Base-by-base conservation (phyloP, 2,329 filamentous ascomycete genomes). In the Pyricularia sp. region DNA sequence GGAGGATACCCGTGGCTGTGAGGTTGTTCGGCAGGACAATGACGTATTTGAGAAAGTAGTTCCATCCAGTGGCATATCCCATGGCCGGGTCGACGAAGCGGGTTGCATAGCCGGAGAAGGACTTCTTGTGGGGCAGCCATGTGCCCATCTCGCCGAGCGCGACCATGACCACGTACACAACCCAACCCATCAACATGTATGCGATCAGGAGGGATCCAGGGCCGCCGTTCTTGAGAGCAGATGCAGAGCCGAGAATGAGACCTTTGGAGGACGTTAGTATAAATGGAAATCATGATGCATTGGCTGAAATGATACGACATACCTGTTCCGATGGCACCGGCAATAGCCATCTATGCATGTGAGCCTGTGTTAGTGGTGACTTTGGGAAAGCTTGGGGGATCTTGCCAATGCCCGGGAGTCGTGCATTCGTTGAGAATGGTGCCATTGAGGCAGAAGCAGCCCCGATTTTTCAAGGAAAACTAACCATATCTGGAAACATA, bases 131-230 rank as follows among this genome's bases (percentile, higher is more conserved):
- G 19, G 86, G 86, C 35, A 88, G 73, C 82, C 83, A 88, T 55
- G 86, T 80, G 28, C 85, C 85, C 85, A 88, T 88, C 70, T 89
- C 86, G 62, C 85, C 85, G n/a, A 88, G 80, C 59, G 83, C 84
- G 64, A 82, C 82, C 84, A 88, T 87, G 66, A 88, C 85, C 28
- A 87, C 74, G 73, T 84, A 88, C 66, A 74, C 70, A 65, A 88
- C 84, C 66, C 71, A 66, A 53, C 70, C 78, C 69, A 82, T 69
- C 70, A 82, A 53, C 16, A 74, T 62, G 64, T 79, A 79, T 5
- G 73, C 74, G 62, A 79, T 74, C 0, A 79, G 67, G 1, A 78
- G 69, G 10, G 73, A 72, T 0, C 70, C 76, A 3, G 77, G 77
- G 1, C 82, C 82, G 60, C 79, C 79, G 4, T 75, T 79, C 1